Evolutionary conservation across 1,139 yeast species (phyloP).

Genomic region (Candida smagusa): DNA sequence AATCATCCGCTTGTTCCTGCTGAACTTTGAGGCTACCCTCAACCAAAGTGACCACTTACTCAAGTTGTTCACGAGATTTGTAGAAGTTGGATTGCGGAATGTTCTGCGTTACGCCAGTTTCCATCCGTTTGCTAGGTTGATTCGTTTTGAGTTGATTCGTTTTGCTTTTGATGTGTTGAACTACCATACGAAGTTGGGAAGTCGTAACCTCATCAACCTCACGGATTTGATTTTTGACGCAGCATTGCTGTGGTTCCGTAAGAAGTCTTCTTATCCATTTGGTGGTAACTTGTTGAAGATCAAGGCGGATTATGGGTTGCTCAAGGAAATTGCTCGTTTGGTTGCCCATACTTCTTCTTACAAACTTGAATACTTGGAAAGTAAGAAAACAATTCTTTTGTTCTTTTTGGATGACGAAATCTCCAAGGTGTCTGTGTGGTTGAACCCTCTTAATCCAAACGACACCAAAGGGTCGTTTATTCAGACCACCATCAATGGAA

Average conservation of each 20-base stretch:
- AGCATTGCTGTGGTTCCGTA: conserved; percentile 75
- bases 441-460: conserved; percentile 59
- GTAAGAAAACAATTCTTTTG: conserved; percentile 50
- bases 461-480: conserved; percentile 39
- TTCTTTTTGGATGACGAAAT: conserved; percentile 77
- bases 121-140: conserved; percentile 78
- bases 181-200: conserved; percentile 49
- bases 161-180: conserved; percentile 66
- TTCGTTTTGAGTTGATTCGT: conserved; percentile 69
- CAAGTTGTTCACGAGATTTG: conserved; percentile 64
- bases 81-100: conserved; percentile 56
- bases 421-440: conserved; percentile 71
- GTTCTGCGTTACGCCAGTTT: conserved; percentile 55
- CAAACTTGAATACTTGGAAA: conserved; percentile 26
- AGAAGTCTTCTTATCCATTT: conserved; percentile 67
- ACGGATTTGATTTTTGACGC: conserved; percentile 60
- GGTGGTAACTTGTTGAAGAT: conserved; percentile 78
- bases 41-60: conserved; percentile 71
- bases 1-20: conserved; percentile 64
- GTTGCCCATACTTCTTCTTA: conserved; percentile 23
- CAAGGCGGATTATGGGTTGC: conserved; percentile 62
- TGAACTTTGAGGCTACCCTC: conserved; percentile 81
- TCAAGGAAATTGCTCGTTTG: conserved; percentile 50
- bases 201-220: conserved; percentile 44
- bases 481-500: conserved; percentile 30